Evolutionary conservation across 352 stramenopile genomes (phyloP).

Genomic region (Elongisporangium senticosum): DNA sequence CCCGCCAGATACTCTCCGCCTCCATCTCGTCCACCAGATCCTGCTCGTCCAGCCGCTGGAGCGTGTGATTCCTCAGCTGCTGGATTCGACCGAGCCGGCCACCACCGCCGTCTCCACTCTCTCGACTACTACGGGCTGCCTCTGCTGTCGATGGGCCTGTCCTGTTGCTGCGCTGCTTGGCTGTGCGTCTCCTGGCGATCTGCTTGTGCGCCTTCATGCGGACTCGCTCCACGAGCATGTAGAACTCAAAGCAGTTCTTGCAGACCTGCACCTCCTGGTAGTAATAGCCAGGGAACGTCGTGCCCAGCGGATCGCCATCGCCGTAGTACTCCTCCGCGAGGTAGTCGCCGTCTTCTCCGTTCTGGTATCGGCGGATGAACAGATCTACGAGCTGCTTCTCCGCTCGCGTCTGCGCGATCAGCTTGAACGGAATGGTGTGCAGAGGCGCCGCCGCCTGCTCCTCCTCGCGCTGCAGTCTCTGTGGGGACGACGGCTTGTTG

Average conservation of each 20-base stretch:
- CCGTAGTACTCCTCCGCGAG: constrained; percentile 70
- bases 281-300: constrained; percentile 78
- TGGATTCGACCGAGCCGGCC: constrained; percentile 5
- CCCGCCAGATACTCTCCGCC: constrained; percentile 21
- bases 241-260: constrained; percentile 72
- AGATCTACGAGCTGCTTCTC: constrained; percentile 78
- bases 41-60: constrained; percentile 10
- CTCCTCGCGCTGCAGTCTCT: constrained; percentile 22
- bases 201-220: constrained; percentile 59
- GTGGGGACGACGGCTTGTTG: constrained; percentile 29
- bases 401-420: constrained; percentile 68
- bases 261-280: constrained; percentile 81
- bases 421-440: constrained; percentile 75
- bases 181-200: constrained; percentile 18
- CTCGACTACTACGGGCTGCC: constrained; percentile 10
- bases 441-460: constrained; percentile 14
- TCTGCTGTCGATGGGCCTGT: constrained; percentile 6
- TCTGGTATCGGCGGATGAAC: constrained; percentile 72
- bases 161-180: constrained; percentile 2
- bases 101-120: neutral
- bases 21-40: constrained; percentile 6
- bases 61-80: constrained; percentile 10
- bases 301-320: constrained; percentile 63
- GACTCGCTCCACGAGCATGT: constrained; percentile 69
- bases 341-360: constrained; percentile 71